Percentiles rank a stretch among this genome's conserved stretches.
phyloP scores from a whole-genome alignment of 768 basidiomycete species.

The Cubamyces sp. region DNA sequence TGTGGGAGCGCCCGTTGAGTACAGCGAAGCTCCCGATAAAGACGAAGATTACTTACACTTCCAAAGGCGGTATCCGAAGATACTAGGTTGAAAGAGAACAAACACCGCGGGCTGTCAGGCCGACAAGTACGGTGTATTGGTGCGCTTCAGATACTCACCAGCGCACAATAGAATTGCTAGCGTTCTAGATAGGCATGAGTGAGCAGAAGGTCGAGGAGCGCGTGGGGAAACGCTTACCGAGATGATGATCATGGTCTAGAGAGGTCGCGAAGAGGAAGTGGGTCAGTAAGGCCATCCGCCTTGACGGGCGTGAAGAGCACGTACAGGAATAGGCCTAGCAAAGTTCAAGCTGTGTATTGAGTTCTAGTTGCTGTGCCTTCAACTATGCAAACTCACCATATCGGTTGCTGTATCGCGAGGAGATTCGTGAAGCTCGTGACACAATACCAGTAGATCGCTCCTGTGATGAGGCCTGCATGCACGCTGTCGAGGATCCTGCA shows the following conservation, averaged over 20 bases:
- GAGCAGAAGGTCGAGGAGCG: not conserved
- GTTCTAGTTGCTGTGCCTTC: not conserved
- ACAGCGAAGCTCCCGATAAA: not conserved
- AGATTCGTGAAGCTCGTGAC: conserved; percentile 6
- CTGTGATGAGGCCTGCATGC: conserved; percentile 7
- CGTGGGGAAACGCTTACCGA: not conserved
- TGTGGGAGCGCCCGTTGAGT: not conserved
- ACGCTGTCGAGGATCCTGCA: conserved; percentile 16
- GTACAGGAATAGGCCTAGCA: not conserved
- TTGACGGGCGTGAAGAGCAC: not conserved
- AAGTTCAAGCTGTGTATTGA: no score
- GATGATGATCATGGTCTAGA: conserved; percentile 16
- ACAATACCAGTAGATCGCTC: conserved; percentile 10
- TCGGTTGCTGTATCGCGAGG: conserved; percentile 1
- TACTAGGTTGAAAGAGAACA: not conserved
- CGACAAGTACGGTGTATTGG: no score
- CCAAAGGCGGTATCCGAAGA: conserved; percentile 26
- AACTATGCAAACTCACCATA: not conserved
- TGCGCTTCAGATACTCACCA: conserved; percentile 1
- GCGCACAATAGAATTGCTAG: conserved; percentile 28
- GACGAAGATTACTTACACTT: conserved; percentile 4
- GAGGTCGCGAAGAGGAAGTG: not conserved
- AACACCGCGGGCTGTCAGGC: not conserved
- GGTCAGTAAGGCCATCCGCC: not conserved
- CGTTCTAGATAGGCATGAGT: conserved; percentile 6